These are phyloP conservation scores for Gaultheria prostrata DNA, from an alignment of 148 eudicot genomes.

Conservation along the genomic window DNA sequence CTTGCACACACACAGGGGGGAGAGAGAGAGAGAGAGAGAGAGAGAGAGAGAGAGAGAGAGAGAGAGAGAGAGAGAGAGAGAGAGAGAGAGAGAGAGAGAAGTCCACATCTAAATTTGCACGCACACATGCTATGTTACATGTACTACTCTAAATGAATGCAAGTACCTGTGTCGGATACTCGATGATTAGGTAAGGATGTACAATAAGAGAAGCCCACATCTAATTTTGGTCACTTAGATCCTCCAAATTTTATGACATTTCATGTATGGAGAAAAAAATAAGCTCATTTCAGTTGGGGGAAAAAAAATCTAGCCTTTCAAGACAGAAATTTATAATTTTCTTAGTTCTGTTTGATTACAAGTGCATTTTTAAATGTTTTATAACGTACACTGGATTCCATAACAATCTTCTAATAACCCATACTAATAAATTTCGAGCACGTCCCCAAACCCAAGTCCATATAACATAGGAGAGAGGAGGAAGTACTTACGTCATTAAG, in stretches of 20 bases:
- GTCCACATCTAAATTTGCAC: no score
- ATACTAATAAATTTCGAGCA: not conserved
- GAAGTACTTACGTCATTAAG: conserved; percentile 66
- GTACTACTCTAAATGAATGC: not conserved
- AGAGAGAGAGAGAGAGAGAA: no score
- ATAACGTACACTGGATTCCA: not conserved
- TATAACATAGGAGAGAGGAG: not conserved
- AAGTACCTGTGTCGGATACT: not conserved
- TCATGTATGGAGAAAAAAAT: not conserved
- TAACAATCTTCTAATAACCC: not conserved
- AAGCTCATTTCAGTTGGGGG: not conserved
- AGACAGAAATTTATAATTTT: not conserved
- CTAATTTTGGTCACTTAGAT: not conserved
- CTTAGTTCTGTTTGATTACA: not conserved
- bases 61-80: not conserved
- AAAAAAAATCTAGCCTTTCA: not conserved
- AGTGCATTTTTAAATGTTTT: not conserved
- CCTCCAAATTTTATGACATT: not conserved
- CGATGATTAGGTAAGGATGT: not conserved
- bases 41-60: conserved; percentile 1
- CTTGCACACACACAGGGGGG: not conserved
- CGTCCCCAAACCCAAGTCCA: not conserved
- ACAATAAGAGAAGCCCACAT: not conserved
- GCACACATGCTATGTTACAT: no score
- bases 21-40: not conserved